These are phyloP conservation scores for Solanum virginianum DNA, from an alignment of 257 asterid genomes.

Conservation along the genomic window DNA sequence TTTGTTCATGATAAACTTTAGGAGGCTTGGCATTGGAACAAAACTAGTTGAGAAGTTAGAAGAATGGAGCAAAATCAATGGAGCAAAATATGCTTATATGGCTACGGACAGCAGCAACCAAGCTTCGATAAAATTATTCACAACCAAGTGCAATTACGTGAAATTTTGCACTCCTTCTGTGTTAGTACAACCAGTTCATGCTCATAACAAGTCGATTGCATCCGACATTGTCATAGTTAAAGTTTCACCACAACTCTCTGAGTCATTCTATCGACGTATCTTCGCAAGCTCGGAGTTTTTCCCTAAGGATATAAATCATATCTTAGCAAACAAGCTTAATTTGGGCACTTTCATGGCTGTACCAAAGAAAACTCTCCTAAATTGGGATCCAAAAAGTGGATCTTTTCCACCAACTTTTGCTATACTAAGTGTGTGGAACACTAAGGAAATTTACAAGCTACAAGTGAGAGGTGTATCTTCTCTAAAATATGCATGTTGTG, in stretches of 20 bases:
- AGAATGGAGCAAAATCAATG: slow-evolving; percentile 39
- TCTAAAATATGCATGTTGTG: slow-evolving; percentile 38
- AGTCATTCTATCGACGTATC: slow-evolving; percentile 24
- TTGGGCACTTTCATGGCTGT: slow-evolving; percentile 75
- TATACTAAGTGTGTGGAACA: slow-evolving; percentile 61
- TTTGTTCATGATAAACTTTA: background rate
- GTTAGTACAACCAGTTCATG: slow-evolving; percentile 71
- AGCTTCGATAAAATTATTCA: slow-evolving; percentile 59
- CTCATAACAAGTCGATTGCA: slow-evolving; percentile 38
- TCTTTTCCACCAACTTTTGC: slow-evolving; percentile 44
- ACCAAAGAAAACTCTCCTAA: slow-evolving; percentile 19
- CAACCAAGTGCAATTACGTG: slow-evolving; percentile 34
- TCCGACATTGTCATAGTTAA: slow-evolving; percentile 21
- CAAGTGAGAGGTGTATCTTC: slow-evolving; percentile 57
- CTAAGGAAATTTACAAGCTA: slow-evolving; percentile 50
- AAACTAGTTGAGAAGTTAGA: slow-evolving; percentile 56
- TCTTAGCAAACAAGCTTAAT: slow-evolving; percentile 43
- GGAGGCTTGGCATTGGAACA: slow-evolving; percentile 76
- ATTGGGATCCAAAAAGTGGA: slow-evolving; percentile 31
- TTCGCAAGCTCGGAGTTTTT: slow-evolving; percentile 49
- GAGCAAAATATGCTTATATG: slow-evolving; percentile 70
- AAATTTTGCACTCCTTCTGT: slow-evolving; percentile 66
- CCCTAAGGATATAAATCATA: slow-evolving; percentile 42
- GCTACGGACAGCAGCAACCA: slow-evolving; percentile 64
- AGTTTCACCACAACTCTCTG: slow-evolving; percentile 28